Evolutionary conservation across 2,329 filamentous ascomycete genomes (phyloP).

Genomic region (Talaromyces sp.): DNA sequence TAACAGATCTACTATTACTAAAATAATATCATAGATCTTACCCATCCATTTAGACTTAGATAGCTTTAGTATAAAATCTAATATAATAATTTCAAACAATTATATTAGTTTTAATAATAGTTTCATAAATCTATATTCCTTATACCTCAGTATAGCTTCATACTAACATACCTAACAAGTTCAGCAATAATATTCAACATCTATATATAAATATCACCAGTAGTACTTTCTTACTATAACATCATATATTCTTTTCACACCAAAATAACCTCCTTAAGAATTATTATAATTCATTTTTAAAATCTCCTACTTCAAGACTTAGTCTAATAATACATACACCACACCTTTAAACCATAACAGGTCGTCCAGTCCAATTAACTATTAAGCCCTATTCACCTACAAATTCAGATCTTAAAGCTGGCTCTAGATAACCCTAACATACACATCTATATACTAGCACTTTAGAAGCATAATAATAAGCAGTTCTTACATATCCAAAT

Average conservation of each 20-base stretch:
- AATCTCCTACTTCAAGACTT: background rate
- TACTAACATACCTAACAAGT: too few species aligned
- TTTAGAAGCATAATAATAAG: background rate
- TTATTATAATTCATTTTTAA: slow-evolving; percentile 12
- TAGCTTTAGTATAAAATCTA: slow-evolving; percentile 3
- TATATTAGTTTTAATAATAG: too few species aligned
- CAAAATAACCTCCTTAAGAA: background rate
- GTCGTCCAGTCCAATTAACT: background rate
- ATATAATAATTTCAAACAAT: background rate
- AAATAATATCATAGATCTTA: background rate
- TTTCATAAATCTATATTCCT: too few species aligned
- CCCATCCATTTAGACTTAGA: background rate
- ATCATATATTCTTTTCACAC: too few species aligned
- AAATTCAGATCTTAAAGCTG: background rate
- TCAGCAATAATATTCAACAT: too few species aligned
- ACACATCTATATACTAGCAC: background rate
- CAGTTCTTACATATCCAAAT: too few species aligned
- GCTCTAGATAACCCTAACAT: background rate
- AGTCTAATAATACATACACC: background rate
- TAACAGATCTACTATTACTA: background rate
- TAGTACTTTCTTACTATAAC: too few species aligned
- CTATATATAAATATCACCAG: too few species aligned
- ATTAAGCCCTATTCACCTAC: too few species aligned
- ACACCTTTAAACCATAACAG: background rate
- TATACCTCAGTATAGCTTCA: too few species aligned